A percentile compares a stretch with the other conserved stretches of the same genome.
These are phyloP conservation scores for Lablab purpureus DNA, from an alignment of 306 rosid genomes.

Conservation along the genomic window DNA sequence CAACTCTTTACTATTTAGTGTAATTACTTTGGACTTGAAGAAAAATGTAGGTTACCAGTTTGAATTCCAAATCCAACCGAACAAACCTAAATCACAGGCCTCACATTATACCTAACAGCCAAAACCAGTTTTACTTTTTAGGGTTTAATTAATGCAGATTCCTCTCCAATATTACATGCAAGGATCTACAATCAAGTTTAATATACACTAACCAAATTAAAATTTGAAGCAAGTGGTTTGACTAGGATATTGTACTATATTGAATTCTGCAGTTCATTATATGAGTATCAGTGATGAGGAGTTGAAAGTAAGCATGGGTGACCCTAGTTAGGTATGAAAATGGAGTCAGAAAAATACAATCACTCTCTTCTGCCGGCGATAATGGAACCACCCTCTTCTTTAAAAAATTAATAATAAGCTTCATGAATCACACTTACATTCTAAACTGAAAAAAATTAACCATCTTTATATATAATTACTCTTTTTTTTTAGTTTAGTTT, in stretches of 20 bases:
- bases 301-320: not conserved
- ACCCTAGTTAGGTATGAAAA: constrained; percentile 22
- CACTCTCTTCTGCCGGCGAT: constrained; percentile 1
- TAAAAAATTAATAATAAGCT: not conserved
- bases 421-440: not conserved
- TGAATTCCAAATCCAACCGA: not conserved
- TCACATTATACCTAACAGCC: not conserved
- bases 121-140: not conserved
- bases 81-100: not conserved
- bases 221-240: constrained; percentile 1
- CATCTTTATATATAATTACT: too few species aligned
- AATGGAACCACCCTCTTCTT: not conserved
- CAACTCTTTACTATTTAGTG: not conserved
- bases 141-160: not conserved
- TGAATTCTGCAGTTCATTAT: not conserved
- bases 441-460: not conserved
- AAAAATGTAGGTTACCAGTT: not conserved
- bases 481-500: not conserved
- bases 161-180: too few species aligned
- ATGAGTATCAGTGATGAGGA: not conserved
- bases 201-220: not conserved
- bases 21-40: not conserved
- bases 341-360: not conserved
- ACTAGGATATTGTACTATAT: not conserved
- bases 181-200: too few species aligned